Base-by-base conservation (phyloP, 768 basidiomycete genomes). In the Lactarius sp. region DNA sequence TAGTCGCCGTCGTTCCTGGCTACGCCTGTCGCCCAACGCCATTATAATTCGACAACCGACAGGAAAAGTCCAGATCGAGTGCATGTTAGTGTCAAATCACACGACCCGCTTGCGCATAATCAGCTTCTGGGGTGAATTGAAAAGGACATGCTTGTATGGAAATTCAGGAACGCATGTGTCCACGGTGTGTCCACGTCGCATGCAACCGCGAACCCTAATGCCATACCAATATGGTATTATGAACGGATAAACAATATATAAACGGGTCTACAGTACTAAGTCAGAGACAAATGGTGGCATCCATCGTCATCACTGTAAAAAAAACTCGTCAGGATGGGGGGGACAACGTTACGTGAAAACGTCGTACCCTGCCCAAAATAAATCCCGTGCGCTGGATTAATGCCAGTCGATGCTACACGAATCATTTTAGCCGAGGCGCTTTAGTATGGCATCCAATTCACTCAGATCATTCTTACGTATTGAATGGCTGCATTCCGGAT, bases 401-500 rank as follows among this genome's bases (percentile, higher is more conserved):
- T 77, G 36, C 80, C 80, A 14, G 74, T 79, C 13, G 81, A 79
- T 18, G 75, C 82, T 81, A 51, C 18, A 16, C 33, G 22, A 27
- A 53, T 18, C 6, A 51, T 46, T 41, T 47, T 63, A n/a, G 49
- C 52, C 18, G 22, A 47, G 10, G 33, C 51, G 33, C 18, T 20
- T 39, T 5, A 39, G 50, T 53, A 53, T 9, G 9, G 16, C 33
- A 31, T 34, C 8, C 6, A 4, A 14, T 18, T 8, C 41, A 50
- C 13, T 9, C 27, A 27, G 44, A 54, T 61, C 46, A 27, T 9
- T 60, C 76, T 68, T 68, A 83, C 81, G 73, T 52, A 82, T 78
- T 5, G 75, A 81, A 36, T 73, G 74, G 62, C 82, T 82, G 52
- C 82, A 83, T 9, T 73, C 58, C 10, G 77, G 75, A 56, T 84